These are phyloP conservation scores for Nakazawaea ambrosiae DNA, from an alignment of 805 yeast species.

Conservation along the genomic window DNA sequence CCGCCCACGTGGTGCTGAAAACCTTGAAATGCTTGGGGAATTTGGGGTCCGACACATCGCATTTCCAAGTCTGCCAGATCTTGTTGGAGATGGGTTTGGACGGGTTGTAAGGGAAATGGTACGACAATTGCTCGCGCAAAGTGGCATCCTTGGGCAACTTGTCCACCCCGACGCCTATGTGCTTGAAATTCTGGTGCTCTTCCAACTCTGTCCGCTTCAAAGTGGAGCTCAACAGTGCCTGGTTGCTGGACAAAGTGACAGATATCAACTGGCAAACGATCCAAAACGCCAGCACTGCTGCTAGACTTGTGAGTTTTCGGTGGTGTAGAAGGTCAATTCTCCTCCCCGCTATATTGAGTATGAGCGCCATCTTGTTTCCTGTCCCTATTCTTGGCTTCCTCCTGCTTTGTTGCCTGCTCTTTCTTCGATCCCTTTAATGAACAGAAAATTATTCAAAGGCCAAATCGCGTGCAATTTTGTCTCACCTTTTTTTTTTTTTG, in stretches of 20 bases:
- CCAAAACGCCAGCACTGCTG: too few relatives aligned
- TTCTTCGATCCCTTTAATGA: too few relatives aligned
- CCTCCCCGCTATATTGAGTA: not conserved
- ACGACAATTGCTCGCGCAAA: conserved; percentile 54
- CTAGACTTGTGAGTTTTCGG: too few relatives aligned
- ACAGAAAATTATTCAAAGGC: too few relatives aligned
- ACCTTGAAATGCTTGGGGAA: conserved; percentile 49
- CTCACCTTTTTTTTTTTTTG: too few relatives aligned
- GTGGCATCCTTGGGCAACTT: conserved; percentile 15
- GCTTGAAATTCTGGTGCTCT: conserved; percentile 1
- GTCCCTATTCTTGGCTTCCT: too few relatives aligned
- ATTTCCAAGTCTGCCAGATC: conserved; percentile 96
- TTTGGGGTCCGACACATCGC: conserved; percentile 42
- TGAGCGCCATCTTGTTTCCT: not conserved
- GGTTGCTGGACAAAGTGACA: too few relatives aligned
- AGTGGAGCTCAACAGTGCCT: too few relatives aligned
- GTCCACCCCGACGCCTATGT: not conserved
- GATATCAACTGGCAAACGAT: too few relatives aligned
- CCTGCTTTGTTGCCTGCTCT: too few relatives aligned
- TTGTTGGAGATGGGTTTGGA: conserved; percentile 60
- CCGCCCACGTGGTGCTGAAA: conserved; percentile 58
- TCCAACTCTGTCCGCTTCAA: conserved; percentile 4
- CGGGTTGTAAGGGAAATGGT: conserved; percentile 70
- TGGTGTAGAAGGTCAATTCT: too few relatives aligned
- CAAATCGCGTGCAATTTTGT: too few relatives aligned